These are phyloP conservation scores for Penicillium lagena DNA, from an alignment of 495 filamentous ascomycete species.

Conservation along the genomic window DNA sequence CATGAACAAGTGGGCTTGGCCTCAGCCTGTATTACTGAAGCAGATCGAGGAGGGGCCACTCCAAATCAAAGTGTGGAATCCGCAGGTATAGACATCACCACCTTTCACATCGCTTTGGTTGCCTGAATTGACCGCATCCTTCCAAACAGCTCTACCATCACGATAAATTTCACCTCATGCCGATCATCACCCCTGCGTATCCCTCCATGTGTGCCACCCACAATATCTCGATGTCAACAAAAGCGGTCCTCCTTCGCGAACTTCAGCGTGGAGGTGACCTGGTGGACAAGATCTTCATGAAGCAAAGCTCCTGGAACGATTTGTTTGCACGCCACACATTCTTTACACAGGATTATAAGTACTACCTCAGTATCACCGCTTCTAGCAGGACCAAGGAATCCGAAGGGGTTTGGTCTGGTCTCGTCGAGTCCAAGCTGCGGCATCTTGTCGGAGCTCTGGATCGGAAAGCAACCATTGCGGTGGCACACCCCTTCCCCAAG, in stretches of 20 bases:
- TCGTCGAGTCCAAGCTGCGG: constrained; percentile 88
- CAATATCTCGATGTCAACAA: constrained; percentile 83
- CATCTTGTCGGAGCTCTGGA: constrained; percentile 77
- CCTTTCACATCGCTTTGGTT: too few relatives aligned
- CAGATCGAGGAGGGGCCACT: constrained; percentile 76
- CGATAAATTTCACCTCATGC: constrained; percentile 86
- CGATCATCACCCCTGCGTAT: constrained; percentile 93
- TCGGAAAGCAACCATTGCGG: constrained; percentile 59
- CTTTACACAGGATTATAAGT: constrained; percentile 88
- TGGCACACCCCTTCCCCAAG: constrained; percentile 90
- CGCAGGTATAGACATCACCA: constrained; percentile 50
- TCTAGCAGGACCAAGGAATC: constrained; percentile 80
- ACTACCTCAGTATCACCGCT: constrained; percentile 86
- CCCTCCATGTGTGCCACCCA: constrained; percentile 95
- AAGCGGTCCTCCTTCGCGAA: constrained; percentile 74
- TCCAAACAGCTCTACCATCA: constrained; percentile 62
- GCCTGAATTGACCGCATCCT: neutral
- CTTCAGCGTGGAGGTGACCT: constrained; percentile 71
- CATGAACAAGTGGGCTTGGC: constrained; percentile 90
- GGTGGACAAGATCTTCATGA: constrained; percentile 71
- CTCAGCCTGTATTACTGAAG: constrained; percentile 83
- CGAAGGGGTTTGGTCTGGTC: constrained; percentile 80
- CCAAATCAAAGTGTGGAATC: constrained; percentile 89
- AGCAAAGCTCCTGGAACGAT: constrained; percentile 74
- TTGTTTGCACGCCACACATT: constrained; percentile 84